Percentiles rank a stretch among this genome's conserved stretches.
Evolutionary conservation across 306 rosid species (phyloP).

Genomic region (Pterocarpus santalinus): DNA sequence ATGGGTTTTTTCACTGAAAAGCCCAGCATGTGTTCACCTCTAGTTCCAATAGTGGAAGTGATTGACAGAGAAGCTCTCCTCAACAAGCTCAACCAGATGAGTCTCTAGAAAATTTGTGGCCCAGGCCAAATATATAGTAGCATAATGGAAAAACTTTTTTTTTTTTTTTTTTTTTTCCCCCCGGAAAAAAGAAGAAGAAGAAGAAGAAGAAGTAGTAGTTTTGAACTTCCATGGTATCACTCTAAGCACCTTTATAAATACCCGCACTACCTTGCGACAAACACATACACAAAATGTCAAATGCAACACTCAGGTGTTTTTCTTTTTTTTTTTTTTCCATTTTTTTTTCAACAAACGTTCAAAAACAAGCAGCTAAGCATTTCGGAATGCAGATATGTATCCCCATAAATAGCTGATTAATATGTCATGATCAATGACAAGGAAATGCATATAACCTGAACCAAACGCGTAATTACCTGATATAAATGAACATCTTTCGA

Average conservation of each 20-base stretch:
- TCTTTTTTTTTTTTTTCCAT: too few relatives aligned
- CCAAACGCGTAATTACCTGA: conserved; percentile 59
- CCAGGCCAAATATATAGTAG: background rate
- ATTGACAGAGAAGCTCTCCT: conserved; percentile 17
- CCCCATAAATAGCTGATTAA: conserved; percentile 24
- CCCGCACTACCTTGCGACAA: background rate
- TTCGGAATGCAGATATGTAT: background rate
- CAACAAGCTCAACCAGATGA: conserved; percentile 30
- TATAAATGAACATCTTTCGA: conserved; percentile 66
- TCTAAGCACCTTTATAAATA: background rate
- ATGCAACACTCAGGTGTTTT: background rate
- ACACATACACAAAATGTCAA: conserved; percentile 1
- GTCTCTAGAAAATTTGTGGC: background rate
- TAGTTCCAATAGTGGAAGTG: background rate
- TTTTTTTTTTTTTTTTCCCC: too few relatives aligned
- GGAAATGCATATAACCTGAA: conserved; percentile 29
- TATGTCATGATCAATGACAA: background rate
- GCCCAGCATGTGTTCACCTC: background rate
- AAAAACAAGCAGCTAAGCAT: conserved; percentile 1
- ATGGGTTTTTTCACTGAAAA: conserved; percentile 9
- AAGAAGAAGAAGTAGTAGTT: background rate
- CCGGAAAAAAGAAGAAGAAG: background rate
- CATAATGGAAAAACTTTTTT: background rate
- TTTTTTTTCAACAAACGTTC: too few relatives aligned
- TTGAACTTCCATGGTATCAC: conserved; percentile 11